A percentile compares a stretch with the other conserved stretches of the same genome.
phyloP scores from a whole-genome alignment of 768 basidiomycete genomes.

The Leccinellum rugosiceps region DNA sequence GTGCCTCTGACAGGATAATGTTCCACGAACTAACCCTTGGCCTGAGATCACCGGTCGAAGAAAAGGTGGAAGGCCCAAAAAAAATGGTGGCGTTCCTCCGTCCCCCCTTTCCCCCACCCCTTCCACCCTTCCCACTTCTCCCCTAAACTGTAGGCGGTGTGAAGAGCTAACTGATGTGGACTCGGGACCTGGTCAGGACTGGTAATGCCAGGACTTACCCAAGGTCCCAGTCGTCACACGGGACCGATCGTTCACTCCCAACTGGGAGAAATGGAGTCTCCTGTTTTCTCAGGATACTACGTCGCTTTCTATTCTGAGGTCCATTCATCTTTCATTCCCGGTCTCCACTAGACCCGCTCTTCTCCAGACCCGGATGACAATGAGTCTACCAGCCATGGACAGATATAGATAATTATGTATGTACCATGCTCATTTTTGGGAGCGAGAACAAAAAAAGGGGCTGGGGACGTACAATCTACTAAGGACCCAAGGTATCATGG shows the following conservation, averaged over 20 bases:
- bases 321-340: constrained; percentile 13
- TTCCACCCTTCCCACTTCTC: neutral
- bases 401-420: neutral
- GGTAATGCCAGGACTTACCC: neutral
- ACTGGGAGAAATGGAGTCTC: neutral
- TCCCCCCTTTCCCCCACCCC: neutral
- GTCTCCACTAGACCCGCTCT: neutral
- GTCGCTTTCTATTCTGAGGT: neutral
- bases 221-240: neutral
- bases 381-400: neutral
- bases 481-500: neutral
- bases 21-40: neutral
- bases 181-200: neutral
- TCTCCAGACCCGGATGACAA: neutral
- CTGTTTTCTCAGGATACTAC: neutral
- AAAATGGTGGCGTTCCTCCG: constrained; percentile 2
- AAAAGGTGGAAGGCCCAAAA: neutral
- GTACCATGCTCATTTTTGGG: neutral
- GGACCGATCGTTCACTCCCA: neutral
- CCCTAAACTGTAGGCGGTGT: neutral
- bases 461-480: neutral
- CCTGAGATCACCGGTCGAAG: neutral
- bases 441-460: neutral
- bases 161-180: neutral
- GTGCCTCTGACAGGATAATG: neutral